These are phyloP conservation scores for Yamadazyma philogaea DNA, from an alignment of 805 yeast species.

Conservation along the genomic window DNA sequence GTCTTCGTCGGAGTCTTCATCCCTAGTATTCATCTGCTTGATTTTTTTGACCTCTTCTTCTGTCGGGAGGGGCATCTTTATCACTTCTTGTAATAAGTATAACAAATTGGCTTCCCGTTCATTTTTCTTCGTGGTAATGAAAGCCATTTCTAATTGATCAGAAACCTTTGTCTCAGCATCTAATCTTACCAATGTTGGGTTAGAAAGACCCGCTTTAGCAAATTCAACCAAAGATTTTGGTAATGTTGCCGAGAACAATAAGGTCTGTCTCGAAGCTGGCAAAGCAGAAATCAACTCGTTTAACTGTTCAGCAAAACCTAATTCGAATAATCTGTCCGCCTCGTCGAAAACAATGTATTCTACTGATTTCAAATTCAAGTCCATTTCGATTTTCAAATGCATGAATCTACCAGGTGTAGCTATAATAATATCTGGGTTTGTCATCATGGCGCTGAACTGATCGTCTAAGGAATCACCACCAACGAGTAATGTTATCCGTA, in stretches of 20 bases:
- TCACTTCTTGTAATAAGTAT: slow-evolving; percentile 74
- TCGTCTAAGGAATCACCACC: slow-evolving; percentile 99
- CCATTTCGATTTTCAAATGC: slow-evolving; percentile 96
- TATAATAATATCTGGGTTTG: slow-evolving; percentile 89
- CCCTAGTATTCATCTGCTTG: slow-evolving; percentile 44
- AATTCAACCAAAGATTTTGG: slow-evolving; percentile 92
- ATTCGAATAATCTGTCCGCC: slow-evolving; percentile 93
- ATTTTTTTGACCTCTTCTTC: slow-evolving; percentile 60
- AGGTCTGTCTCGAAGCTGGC: slow-evolving; percentile 80
- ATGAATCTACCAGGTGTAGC: slow-evolving; percentile 98
- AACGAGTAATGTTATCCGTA: slow-evolving; percentile 75
- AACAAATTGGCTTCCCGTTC: slow-evolving; percentile 89
- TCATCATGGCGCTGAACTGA: slow-evolving; percentile 88
- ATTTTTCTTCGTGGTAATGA: slow-evolving; percentile 70
- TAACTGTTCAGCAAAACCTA: slow-evolving; percentile 93
- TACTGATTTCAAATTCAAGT: slow-evolving; percentile 72
- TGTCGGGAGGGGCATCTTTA: slow-evolving; percentile 79
- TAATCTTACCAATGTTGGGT: slow-evolving; percentile 87
- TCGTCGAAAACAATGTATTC: slow-evolving; percentile 95
- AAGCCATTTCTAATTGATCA: slow-evolving; percentile 87
- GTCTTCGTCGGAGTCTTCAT: slow-evolving; percentile 54
- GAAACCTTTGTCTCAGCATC: slow-evolving; percentile 92
- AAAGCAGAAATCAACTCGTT: slow-evolving; percentile 82
- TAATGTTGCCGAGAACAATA: slow-evolving; percentile 90
- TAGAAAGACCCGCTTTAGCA: slow-evolving; percentile 93